phyloP scores from a whole-genome alignment of 129 eudicot species.

The Tanacetum coccineum region DNA sequence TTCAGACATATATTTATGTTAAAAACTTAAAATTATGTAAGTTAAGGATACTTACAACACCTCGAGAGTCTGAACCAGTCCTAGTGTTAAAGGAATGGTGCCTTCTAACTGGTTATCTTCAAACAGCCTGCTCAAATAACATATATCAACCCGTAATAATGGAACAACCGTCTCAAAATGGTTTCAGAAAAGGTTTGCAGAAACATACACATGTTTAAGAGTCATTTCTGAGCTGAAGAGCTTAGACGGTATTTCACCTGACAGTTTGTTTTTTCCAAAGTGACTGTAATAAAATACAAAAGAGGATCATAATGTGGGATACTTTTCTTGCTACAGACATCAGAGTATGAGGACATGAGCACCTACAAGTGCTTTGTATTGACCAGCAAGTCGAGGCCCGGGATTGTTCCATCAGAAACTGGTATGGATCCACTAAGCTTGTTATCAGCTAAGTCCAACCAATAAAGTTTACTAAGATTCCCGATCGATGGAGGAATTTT shows the following conservation, averaged over 20 bases:
- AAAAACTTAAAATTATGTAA: constrained; percentile 18
- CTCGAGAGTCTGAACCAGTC: constrained; percentile 57
- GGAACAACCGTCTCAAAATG: background rate
- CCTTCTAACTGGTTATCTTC: constrained; percentile 71
- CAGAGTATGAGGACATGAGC: background rate
- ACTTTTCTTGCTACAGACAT: background rate
- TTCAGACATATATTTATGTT: background rate
- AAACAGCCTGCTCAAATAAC: constrained; percentile 59
- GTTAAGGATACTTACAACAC: constrained; percentile 63
- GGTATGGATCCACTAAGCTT: constrained; percentile 69
- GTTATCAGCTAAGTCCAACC: constrained; percentile 88
- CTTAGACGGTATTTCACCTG: constrained; percentile 72
- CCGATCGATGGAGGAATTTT: constrained; percentile 76
- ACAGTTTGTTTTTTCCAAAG: constrained; percentile 72
- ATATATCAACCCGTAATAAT: background rate
- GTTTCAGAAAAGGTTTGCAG: background rate
- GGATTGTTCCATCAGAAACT: constrained; percentile 54
- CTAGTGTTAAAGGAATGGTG: constrained; percentile 59
- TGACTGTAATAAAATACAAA: constrained; percentile 52
- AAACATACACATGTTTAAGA: constrained; percentile 74
- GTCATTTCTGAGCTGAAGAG: constrained; percentile 64
- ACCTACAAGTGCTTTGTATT: constrained; percentile 79
- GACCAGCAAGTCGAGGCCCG: constrained; percentile 81
- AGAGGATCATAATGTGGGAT: background rate
- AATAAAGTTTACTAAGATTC: constrained; percentile 53